phyloP scores from a whole-genome alignment of 345 rosid genomes.

The Alliaria petiolata region DNA sequence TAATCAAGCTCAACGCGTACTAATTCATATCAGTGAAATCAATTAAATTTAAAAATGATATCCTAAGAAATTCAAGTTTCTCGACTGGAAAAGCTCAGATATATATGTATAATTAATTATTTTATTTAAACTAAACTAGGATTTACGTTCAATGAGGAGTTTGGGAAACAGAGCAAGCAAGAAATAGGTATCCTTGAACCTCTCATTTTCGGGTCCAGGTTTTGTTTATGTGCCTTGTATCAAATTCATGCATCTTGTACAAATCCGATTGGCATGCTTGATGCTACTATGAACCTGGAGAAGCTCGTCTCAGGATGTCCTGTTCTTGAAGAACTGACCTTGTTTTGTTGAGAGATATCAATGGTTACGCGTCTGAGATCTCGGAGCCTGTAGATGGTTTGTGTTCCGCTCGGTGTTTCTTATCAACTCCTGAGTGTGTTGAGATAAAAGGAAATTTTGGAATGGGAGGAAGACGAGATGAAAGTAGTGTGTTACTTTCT shows the following conservation, averaged over 20 bases:
- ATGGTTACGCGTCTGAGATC: neutral
- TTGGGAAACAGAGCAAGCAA: no score
- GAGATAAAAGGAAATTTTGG: neutral
- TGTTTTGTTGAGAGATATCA: neutral
- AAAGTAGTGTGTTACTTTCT: neutral
- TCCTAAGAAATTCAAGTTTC: no score
- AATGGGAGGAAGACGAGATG: neutral
- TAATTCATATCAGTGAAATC: no score
- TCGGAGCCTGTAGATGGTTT: neutral
- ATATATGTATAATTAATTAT: no score
- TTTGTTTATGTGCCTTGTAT: neutral
- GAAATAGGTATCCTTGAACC: neutral
- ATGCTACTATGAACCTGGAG: constrained; percentile 7
- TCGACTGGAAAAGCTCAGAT: no score
- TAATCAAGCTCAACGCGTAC: no score
- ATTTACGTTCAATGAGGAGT: no score
- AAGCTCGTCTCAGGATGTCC: neutral
- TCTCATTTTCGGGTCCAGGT: neutral
- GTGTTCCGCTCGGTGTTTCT: neutral
- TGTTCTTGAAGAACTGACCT: constrained; percentile 5
- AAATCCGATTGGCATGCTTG: neutral
- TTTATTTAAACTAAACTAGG: no score
- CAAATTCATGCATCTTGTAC: neutral
- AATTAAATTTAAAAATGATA: no score
- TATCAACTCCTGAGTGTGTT: constrained; percentile 6